These are phyloP conservation scores for Rubia tinctorum DNA, from an alignment of 305 asterid genomes.

Conservation along the genomic window DNA sequence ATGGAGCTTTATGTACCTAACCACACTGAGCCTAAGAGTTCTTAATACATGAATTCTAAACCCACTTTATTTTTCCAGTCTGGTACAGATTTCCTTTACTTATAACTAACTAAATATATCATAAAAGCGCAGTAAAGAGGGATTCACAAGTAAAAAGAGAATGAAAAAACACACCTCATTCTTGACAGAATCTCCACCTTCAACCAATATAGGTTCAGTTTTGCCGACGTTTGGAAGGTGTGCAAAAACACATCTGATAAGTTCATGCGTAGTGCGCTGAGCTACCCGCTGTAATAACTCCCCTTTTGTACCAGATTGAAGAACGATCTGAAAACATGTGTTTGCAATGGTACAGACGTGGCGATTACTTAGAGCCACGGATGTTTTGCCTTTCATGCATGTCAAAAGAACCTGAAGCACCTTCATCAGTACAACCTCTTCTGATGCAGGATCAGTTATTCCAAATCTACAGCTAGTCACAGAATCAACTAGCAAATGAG, in stretches of 20 bases:
- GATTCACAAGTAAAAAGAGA: constrained; percentile 7
- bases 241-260: constrained; percentile 80
- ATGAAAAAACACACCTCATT: constrained; percentile 47
- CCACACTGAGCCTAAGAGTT: background rate
- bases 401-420: constrained; percentile 94
- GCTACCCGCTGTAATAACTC: constrained; percentile 89
- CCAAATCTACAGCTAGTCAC: constrained; percentile 98
- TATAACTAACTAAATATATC: too few species aligned
- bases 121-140: background rate
- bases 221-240: constrained; percentile 86
- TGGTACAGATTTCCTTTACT: background rate
- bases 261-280: constrained; percentile 92
- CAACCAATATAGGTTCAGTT: constrained; percentile 63
- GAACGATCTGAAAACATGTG: constrained; percentile 83
- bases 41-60: too few species aligned
- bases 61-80: background rate
- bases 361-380: constrained; percentile 82
- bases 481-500: constrained; percentile 90
- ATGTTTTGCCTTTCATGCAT: constrained; percentile 89
- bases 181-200: constrained; percentile 57
- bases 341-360: constrained; percentile 93
- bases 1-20: background rate
- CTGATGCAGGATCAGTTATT: constrained; percentile 95
- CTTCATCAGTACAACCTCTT: constrained; percentile 91
- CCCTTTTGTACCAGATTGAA: constrained; percentile 90